Evolutionary conservation across 768 basidiomycete species (phyloP), one percentile per base, ranked within the genome.

Genomic region (Termitomyces sp.): DNA sequence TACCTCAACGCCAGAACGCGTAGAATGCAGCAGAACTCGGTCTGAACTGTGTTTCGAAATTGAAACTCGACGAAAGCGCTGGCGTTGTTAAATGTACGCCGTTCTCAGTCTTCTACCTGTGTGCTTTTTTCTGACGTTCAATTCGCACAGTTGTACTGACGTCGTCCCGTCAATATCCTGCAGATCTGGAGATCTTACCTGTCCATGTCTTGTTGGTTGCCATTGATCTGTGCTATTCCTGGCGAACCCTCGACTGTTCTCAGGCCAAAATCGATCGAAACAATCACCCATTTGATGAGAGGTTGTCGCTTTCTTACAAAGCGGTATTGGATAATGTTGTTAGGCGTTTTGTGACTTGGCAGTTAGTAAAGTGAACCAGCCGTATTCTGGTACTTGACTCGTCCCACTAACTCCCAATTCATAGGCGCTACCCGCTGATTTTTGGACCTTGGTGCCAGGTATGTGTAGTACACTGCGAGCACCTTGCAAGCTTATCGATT

Each of bases 341-440:
- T 23, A 68, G 74, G 35, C 82, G 81, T 44, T 84, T 88, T 59
- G 73, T 82, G 33, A 78, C 68, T 20, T 72, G 75, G 59, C 83
- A 88, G 49, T 71, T 89, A 33, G 79, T 85, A 44, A 81, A 76
- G 87, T 86, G 61, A 40, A 75, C 67, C 23, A 16, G 5, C 56
- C 50, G 49, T 36, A 25, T 38, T 43, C 27, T 35, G 12, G 25
- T 56, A 36, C 25, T 52, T 22, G 33, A 16, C 1, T 41, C 20
- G 6, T 12, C 29, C 16, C 32, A 18, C 22, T 46, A 15, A 53
- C 22, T 44, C 6, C 13, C 6, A 11, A 41, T 36, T 51, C 20
- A 33, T 60, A 91, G 90, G 62, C 83, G 84, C 3, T 90, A 91
- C 70, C 90, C 90, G 20, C 73, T 89, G 36, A 80, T 91, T 53